Conservation (phyloP, 495 filamentous ascomycete species). For the Aspergillus avenaceus region DNA sequence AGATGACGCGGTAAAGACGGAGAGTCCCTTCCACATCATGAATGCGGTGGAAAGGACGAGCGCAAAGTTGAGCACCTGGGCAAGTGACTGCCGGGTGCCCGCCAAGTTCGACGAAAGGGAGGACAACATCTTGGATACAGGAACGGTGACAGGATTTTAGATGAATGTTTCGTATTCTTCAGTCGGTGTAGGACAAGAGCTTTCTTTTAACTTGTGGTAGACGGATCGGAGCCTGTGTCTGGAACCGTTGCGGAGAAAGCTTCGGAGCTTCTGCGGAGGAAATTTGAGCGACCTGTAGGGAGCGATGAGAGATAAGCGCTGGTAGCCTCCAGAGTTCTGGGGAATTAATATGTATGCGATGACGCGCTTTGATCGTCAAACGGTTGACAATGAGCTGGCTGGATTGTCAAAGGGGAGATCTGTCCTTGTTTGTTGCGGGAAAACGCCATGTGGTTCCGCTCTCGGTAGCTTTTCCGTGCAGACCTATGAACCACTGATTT, state of each 20-base stretch:
- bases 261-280: conserved; percentile 22
- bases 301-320: background rate
- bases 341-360: background rate
- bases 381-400: background rate
- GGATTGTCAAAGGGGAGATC: conserved; percentile 9
- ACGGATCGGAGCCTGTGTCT: background rate
- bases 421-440: conserved; percentile 20
- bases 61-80: conserved; percentile 93
- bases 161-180: too few relatives aligned
- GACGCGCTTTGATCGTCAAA: background rate
- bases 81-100: conserved; percentile 77
- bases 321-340: too few relatives aligned
- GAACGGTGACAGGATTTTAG: background rate
- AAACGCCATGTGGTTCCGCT: conserved; percentile 13
- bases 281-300: conserved; percentile 4
- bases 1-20: conserved; percentile 77
- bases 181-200: too few relatives aligned
- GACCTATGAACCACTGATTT: background rate
- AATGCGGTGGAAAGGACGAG: conserved; percentile 93
- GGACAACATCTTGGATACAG: conserved; percentile 63
- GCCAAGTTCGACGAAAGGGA: conserved; percentile 53
- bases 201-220: too few relatives aligned
- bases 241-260: background rate
- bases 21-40: conserved; percentile 98
- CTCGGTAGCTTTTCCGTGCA: background rate